A percentile compares a stretch with the other conserved stretches of the same genome.
These are phyloP conservation scores for Tritrichomonas foetus DNA, from an alignment of 208 protist genomes.

Conservation along the genomic window DNA sequence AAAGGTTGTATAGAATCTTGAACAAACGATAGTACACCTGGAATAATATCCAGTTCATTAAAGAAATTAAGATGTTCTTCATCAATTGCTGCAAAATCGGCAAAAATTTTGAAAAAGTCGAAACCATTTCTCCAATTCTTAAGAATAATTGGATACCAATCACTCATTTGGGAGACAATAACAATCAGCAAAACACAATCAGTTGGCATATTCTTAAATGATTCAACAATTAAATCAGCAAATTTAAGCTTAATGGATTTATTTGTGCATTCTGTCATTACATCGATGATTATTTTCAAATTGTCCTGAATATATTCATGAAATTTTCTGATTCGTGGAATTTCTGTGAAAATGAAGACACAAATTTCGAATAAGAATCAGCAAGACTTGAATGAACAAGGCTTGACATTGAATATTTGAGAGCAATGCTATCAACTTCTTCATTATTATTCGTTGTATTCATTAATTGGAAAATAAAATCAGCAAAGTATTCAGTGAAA, in stretches of 20 bases:
- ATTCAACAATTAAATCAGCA: not conserved
- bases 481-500: not conserved
- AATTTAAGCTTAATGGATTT: not conserved
- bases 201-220: not conserved
- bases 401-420: not conserved
- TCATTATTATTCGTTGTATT: too few relatives aligned
- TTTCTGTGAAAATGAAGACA: not conserved
- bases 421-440: not conserved
- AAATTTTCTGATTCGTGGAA: not conserved
- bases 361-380: not conserved
- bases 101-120: not conserved
- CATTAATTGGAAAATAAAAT: not conserved
- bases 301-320: not conserved
- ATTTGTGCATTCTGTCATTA: not conserved
- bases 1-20: not conserved
- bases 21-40: not conserved
- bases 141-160: not conserved
- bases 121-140: slow-evolving; percentile 21
- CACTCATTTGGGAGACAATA: not conserved
- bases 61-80: not conserved
- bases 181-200: not conserved
- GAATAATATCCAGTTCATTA: not conserved
- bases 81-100: not conserved
- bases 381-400: not conserved
- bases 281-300: not conserved